A percentile compares a stretch with the other conserved stretches of the same genome.
These are phyloP conservation scores for Apiospora marii DNA, from an alignment of 2,329 filamentous ascomycete genomes.

Conservation along the genomic window DNA sequence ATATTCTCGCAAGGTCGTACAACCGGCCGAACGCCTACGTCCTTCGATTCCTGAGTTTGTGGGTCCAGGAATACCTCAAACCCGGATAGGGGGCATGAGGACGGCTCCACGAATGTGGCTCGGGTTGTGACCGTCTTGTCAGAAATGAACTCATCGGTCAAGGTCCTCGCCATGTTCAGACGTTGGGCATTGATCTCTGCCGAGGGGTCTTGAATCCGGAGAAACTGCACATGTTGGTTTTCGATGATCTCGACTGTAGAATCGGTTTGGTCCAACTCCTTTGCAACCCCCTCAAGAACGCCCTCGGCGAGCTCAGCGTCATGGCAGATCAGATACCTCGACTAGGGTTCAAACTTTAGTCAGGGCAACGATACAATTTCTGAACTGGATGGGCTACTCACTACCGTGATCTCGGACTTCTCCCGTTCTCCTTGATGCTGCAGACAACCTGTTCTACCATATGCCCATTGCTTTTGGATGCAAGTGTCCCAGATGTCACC, in stretches of 20 bases:
- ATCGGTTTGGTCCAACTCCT: neutral
- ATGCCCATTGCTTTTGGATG: neutral
- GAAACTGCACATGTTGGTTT: neutral
- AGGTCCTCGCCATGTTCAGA: conserved; percentile 22
- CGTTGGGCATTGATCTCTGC: neutral
- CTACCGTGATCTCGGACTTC: neutral
- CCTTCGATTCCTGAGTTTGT: neutral
- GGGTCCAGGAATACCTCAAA: conserved; percentile 11
- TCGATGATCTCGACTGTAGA: neutral
- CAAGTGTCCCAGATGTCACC: neutral
- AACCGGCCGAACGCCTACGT: neutral
- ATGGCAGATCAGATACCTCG: neutral
- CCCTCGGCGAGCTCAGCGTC: neutral
- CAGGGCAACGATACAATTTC: neutral
- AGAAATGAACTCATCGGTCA: conserved; percentile 25
- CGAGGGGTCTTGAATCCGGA: neutral
- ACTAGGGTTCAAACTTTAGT: neutral
- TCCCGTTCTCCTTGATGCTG: neutral
- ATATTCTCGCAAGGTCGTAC: neutral
- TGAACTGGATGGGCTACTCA: neutral
- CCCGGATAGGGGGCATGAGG: neutral
- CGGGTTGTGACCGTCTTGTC: conserved; percentile 23
- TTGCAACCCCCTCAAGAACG: neutral
- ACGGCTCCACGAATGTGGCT: conserved; percentile 24
- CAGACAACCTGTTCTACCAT: neutral